These are phyloP conservation scores for Leccinum subrobustum DNA, from an alignment of 1,284 basidiomycete genomes.

Conservation along the genomic window DNA sequence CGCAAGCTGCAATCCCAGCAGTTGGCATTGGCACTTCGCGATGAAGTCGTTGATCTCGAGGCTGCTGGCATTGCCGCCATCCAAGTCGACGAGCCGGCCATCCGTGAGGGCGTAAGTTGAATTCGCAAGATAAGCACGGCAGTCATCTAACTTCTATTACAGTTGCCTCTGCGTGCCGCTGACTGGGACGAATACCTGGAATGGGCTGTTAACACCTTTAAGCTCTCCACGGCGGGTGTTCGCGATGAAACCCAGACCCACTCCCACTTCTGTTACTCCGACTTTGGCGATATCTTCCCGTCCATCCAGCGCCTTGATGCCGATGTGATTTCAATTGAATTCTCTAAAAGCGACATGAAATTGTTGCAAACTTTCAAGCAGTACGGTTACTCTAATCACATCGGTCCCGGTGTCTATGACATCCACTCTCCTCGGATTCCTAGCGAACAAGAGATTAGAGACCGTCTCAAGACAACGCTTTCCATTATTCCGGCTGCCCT, in stretches of 20 bases:
- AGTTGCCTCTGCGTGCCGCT: conserved; percentile 89
- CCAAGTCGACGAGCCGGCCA: conserved; percentile 99
- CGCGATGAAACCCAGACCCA: conserved; percentile 91
- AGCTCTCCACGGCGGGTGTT: conserved; percentile 93
- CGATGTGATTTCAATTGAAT: conserved; percentile 99
- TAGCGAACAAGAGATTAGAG: conserved; percentile 90
- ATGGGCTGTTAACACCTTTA: conserved; percentile 98
- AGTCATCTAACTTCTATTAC: conserved; percentile 17
- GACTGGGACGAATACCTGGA: conserved; percentile 95
- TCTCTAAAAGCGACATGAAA: conserved; percentile 98
- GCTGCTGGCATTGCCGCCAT: conserved; percentile 97
- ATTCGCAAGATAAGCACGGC: background rate
- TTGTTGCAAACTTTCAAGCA: conserved; percentile 94
- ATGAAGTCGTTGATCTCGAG: conserved; percentile 98
- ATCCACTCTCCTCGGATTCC: conserved; percentile 99
- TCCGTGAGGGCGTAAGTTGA: conserved; percentile 89
- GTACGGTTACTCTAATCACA: conserved; percentile 96
- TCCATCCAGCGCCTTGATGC: conserved; percentile 97
- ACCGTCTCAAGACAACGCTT: conserved; percentile 87
- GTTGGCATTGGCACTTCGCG: conserved; percentile 96
- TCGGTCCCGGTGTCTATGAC: conserved; percentile 98
- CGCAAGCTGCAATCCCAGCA: conserved; percentile 98
- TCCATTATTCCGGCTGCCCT: conserved; percentile 76
- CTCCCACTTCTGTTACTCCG: conserved; percentile 97
- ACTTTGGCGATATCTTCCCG: conserved; percentile 98